Evolutionary conservation across 1,284 basidiomycete genomes (phyloP).

Genomic region (Trametes hirsuta): DNA sequence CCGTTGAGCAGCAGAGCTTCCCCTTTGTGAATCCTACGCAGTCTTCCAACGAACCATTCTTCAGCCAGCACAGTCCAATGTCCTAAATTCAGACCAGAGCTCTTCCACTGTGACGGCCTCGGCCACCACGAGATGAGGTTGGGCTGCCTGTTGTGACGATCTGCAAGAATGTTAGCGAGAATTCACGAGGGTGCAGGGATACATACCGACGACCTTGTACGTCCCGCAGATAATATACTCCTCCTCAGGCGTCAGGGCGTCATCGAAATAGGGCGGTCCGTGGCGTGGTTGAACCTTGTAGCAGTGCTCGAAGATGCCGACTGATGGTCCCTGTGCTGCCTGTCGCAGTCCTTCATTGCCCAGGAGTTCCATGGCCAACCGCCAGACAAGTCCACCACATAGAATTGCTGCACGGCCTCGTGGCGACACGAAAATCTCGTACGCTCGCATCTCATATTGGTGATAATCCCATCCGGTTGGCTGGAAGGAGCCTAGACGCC

Average conservation of each 20-base stretch:
- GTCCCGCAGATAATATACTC: conserved; percentile 8
- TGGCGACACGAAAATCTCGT: neutral
- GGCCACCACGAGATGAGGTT: conserved; percentile 12
- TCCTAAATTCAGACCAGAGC: conserved; percentile 4
- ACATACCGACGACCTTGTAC: conserved; percentile 8
- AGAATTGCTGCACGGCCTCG: conserved; percentile 9
- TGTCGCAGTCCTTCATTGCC: neutral
- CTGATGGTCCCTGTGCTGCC: conserved; percentile 2
- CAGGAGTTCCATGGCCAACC: conserved; percentile 4
- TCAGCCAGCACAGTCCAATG: conserved; percentile 10
- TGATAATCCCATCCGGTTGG: neutral
- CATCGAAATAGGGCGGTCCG: neutral
- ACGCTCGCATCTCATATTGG: neutral
- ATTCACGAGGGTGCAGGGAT: neutral
- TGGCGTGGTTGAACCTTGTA: neutral
- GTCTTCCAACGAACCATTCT: conserved; percentile 2
- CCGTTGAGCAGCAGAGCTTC: neutral
- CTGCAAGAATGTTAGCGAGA: neutral
- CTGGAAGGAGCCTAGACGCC: too few species aligned
- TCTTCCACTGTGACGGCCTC: neutral
- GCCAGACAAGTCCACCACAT: conserved; percentile 8
- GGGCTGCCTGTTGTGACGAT: neutral
- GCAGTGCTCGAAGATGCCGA: neutral
- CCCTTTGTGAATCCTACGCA: neutral
- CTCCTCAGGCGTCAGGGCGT: conserved; percentile 2